Base-by-base conservation (phyloP, 192 early-diverging fungal genomes). In the Chytriomyces hyalinus region DNA sequence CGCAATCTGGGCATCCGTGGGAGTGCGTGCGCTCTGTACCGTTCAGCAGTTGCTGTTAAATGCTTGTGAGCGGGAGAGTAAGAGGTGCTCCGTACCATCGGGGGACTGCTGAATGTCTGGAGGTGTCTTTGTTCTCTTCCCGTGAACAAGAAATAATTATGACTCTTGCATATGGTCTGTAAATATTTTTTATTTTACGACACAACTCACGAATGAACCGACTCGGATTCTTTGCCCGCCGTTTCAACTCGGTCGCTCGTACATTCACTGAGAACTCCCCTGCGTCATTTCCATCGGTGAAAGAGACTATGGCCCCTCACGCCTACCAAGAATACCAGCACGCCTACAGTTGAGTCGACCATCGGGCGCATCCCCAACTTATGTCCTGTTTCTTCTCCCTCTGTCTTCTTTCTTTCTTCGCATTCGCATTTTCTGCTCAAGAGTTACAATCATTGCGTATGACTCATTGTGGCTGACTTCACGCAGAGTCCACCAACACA, bases 1-100 rank as follows among this genome's bases (percentile, higher is more conserved):
- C 78, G 85, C 86, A 69, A 93, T 92, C 48, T 91, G 73, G 20
- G 53, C 53, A 20, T 13, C 53, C 20, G 53, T 20, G 53, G 15
- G 53, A n/a, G 53, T 13, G 13, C 53, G 15, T 13, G 53, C 53
- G 53, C 36, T 36, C 36, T 36, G 36, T 36, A 2, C 36, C 36
- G 4, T 36, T 36, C 36, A 36, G 36, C 36, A 36, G 36, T 3
- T 36, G 36, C 36, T 36, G 4, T 36, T 36, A 36, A 36, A 36
- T 36, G 36, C 36, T 36, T 36, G 36, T 36, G 36, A 36, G 36
- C 36, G 36, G 36, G 36, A 36, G 36, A 36, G 36, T 36, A 36
- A 4, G 36, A 36, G 36, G 36, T 36, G 36, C 36, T 36, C 36
- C 36, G 36, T 36, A 36, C 36, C 36, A 36, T 36, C 36, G 36